Evolutionary conservation across 768 basidiomycete species (phyloP).

Genomic region (Tylopilus intermedius): DNA sequence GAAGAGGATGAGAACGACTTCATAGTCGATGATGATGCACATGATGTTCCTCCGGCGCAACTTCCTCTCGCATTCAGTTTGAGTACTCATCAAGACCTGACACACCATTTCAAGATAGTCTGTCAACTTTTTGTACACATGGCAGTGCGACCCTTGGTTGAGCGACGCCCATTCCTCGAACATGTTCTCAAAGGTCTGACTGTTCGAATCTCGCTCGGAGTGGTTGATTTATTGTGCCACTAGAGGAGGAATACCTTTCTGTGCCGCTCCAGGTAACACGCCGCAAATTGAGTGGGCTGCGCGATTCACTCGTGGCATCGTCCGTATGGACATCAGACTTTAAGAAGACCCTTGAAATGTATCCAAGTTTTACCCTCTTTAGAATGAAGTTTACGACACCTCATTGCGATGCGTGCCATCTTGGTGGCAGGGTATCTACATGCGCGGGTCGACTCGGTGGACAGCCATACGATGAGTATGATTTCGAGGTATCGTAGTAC

Average conservation of each 20-base stretch:
- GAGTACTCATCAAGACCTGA: conserved; percentile 68
- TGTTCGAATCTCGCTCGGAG: background rate
- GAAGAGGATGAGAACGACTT: conserved; percentile 31
- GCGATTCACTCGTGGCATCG: conserved; percentile 77
- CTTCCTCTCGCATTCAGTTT: conserved; percentile 81
- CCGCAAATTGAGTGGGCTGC: conserved; percentile 63
- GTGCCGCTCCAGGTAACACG: conserved; percentile 63
- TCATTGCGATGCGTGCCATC: conserved; percentile 78
- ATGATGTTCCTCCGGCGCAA: conserved; percentile 33
- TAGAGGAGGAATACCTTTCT: conserved; percentile 67
- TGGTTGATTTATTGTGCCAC: background rate
- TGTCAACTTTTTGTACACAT: conserved; percentile 86
- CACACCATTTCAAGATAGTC: conserved; percentile 80
- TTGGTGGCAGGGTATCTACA: conserved; percentile 66
- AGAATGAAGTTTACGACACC: conserved; percentile 53
- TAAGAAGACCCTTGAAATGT: conserved; percentile 57
- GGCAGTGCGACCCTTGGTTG: conserved; percentile 51
- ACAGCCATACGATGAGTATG: conserved; percentile 60
- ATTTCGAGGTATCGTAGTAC: conserved; percentile 51
- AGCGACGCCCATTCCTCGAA: conserved; percentile 54
- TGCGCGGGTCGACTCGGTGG: conserved; percentile 60
- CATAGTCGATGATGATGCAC: conserved; percentile 65
- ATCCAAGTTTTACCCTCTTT: conserved; percentile 58
- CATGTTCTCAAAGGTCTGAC: conserved; percentile 44
- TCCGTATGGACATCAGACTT: conserved; percentile 77